phyloP scores from a whole-genome alignment of 1,139 yeast species.

The Zygosaccharomyces sapae region DNA sequence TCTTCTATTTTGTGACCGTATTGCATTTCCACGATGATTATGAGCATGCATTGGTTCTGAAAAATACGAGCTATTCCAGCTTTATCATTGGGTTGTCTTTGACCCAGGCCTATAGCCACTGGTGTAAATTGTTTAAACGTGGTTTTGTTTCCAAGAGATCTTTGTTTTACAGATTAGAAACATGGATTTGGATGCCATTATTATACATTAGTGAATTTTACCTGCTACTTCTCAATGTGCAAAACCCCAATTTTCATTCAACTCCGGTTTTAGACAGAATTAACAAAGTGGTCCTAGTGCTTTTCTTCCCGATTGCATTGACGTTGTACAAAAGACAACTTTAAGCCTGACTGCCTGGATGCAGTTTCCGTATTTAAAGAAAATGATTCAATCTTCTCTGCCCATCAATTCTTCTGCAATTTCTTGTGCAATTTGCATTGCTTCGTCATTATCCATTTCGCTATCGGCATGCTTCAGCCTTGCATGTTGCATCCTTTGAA shows the following conservation, averaged over 20 bases:
- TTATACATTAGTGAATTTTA: constrained; percentile 49
- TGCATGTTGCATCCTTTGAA: constrained; percentile 24
- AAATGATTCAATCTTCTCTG: constrained; percentile 6
- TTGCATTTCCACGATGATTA: constrained; percentile 48
- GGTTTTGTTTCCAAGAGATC: constrained; percentile 41
- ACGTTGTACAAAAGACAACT: constrained; percentile 28
- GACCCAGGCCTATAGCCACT: constrained; percentile 29
- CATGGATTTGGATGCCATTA: constrained; percentile 46
- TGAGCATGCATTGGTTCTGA: constrained; percentile 34
- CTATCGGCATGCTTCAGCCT: constrained; percentile 19
- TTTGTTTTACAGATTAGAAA: constrained; percentile 41
- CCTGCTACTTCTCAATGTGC: constrained; percentile 49
- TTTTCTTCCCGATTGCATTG: constrained; percentile 35
- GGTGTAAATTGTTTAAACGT: constrained; percentile 34
- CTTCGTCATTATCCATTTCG: constrained; percentile 16
- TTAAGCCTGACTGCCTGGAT: constrained; percentile 1
- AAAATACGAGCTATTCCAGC: constrained; percentile 35
- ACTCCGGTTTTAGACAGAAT: constrained; percentile 22
- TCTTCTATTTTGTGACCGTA: constrained; percentile 45
- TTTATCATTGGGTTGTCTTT: constrained; percentile 32
- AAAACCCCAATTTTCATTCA: constrained; percentile 40
- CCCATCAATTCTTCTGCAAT: constrained; percentile 31
- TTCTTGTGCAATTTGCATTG: constrained; percentile 24
- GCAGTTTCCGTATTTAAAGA: not conserved
- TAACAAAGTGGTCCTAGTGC: constrained; percentile 29